phyloP scores from a whole-genome alignment of 1,139 yeast species.

The Taphrina wiesneri region DNA sequence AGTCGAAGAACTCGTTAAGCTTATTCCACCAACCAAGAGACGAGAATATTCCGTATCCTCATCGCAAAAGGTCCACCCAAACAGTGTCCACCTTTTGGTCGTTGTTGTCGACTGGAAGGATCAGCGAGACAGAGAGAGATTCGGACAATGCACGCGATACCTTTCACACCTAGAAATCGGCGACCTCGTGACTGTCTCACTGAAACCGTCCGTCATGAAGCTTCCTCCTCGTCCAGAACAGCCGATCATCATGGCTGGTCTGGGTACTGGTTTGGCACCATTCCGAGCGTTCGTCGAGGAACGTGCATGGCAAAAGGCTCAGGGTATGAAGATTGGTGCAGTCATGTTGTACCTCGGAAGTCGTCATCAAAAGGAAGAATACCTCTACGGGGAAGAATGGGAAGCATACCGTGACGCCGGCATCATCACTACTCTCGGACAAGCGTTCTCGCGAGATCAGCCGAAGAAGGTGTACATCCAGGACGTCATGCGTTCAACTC shows the following conservation, averaged over 20 bases:
- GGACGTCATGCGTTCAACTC: conserved; percentile 80
- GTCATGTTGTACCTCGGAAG: conserved; percentile 88
- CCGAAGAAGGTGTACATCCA: conserved; percentile 92
- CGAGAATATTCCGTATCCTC: conserved; percentile 99
- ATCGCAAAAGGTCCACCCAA: conserved; percentile 87
- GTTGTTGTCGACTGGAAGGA: conserved; percentile 98
- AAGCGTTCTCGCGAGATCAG: conserved; percentile 98
- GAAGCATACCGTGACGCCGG: conserved; percentile 95
- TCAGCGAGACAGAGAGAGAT: conserved; percentile 79
- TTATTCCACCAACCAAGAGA: conserved; percentile 86
- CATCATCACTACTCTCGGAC: conserved; percentile 89
- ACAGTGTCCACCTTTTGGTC: conserved; percentile 84
- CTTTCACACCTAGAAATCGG: conserved; percentile 78
- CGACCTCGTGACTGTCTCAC: conserved; percentile 85
- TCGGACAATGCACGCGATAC: conserved; percentile 92
- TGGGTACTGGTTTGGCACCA: conserved; percentile 98
- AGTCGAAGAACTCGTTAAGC: conserved; percentile 66
- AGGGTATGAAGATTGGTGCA: conserved; percentile 87
- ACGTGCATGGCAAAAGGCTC: conserved; percentile 87
- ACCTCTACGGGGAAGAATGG: conserved; percentile 94
- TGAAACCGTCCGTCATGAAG: conserved; percentile 96
- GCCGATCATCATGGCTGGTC: conserved; percentile 94
- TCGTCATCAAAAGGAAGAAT: conserved; percentile 93
- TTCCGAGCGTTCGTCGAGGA: conserved; percentile 97
- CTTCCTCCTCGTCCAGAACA: conserved; percentile 63